Evolutionary conservation across 106 monocot species (phyloP), one percentile per base, ranked within the genome.

Genomic region (Xerophyta viscosa): DNA sequence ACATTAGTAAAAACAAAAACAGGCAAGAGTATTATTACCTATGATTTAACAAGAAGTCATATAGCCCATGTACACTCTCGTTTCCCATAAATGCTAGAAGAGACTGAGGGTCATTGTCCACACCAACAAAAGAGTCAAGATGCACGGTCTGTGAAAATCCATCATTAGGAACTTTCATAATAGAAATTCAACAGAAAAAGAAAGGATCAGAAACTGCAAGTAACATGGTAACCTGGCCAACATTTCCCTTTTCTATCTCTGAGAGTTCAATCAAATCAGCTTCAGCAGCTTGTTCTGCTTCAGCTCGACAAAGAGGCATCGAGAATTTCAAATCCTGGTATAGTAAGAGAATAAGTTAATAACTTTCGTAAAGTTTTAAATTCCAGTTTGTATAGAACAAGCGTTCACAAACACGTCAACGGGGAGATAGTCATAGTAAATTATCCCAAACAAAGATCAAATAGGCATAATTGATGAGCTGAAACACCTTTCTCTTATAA

Each of bases 41-140:
- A 64, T 89, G 70, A 74, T 96, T 96, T 49, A 96, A 66, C 49
- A 96, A 46, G 57, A 96, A 76, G 21, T 96, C 96, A 64, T 82
- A 96, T 50, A 96, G 66, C 13, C 67, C 55, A 71, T 96, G 96
- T 23, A 73, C 84, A 44, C 43, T 76, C 22, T 51, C 50, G 48
- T 86, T 89, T 63, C 89, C 96, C 52, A 58, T 68, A 62, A 96
- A 85, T 25, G 78, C 62, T 23, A 96, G 73, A 11, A 96, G 71
- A 26, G 96, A 96, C 33, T 86, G 63, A 19, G 84, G 71, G 22
- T 54, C 89, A 41, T 82, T 76, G 52, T 96, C 89, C 6, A 89
- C 67, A 22, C 76, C 79, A 60, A 65, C 69, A 14, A 71, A 61
- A 66, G 75, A 66, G 64, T 96, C 81, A 25, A 77, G 2, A 54